phyloP scores from a whole-genome alignment of 2,329 filamentous ascomycete genomes.

The Capronia americana region DNA sequence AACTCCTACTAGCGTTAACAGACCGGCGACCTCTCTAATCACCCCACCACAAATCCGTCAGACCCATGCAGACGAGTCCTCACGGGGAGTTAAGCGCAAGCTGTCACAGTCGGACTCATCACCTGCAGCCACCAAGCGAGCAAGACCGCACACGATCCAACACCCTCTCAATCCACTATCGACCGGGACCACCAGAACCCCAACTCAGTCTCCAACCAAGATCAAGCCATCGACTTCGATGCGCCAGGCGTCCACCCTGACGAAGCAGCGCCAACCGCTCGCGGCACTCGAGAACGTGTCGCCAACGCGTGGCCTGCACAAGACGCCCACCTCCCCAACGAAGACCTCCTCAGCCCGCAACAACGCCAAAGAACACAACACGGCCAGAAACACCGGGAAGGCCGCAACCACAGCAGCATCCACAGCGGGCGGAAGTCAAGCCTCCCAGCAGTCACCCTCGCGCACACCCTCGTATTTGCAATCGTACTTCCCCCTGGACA shows the following conservation, averaged over 20 bases:
- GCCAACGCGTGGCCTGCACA: neutral
- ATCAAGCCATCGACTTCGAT: neutral
- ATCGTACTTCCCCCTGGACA: neutral
- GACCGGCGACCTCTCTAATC: neutral
- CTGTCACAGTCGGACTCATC: neutral
- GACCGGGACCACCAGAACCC: neutral
- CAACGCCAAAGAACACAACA: neutral
- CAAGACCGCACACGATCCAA: neutral
- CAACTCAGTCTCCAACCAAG: slow-evolving; percentile 10
- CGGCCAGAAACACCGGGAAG: neutral
- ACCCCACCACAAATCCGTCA: neutral
- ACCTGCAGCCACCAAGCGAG: slow-evolving; percentile 1
- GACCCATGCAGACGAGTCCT: neutral
- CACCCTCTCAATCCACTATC: neutral
- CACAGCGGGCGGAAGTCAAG: neutral
- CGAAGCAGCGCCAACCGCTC: slow-evolving; percentile 13
- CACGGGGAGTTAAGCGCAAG: slow-evolving; percentile 1
- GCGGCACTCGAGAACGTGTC: slow-evolving; percentile 17
- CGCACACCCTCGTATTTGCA: neutral
- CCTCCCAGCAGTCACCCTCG: neutral
- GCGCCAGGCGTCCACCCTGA: neutral
- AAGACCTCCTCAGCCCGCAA: neutral
- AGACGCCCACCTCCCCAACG: neutral
- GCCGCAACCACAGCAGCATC: neutral
- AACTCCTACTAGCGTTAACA: neutral